Percentiles rank a stretch among this genome's conserved stretches.
Evolutionary conservation across 2,329 filamentous ascomycete genomes (phyloP).

Genomic region (Pseudophaeomoniella oleicola): DNA sequence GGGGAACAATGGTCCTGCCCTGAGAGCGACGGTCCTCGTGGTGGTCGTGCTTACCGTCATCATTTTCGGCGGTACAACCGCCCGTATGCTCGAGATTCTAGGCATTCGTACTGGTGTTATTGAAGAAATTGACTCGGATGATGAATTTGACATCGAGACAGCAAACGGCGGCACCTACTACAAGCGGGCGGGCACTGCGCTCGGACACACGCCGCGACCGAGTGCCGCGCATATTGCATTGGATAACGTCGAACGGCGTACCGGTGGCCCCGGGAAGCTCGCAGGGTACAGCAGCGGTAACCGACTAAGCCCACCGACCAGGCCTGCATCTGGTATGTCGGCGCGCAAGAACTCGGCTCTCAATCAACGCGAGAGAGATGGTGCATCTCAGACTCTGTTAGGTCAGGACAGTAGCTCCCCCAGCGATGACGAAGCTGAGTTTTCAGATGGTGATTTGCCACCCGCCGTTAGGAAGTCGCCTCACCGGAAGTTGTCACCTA

Average conservation of each 20-base stretch:
- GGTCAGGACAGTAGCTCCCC: slow-evolving; percentile 29
- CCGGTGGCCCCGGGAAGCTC: slow-evolving; percentile 15
- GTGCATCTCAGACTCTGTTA: slow-evolving; percentile 38
- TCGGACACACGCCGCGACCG: slow-evolving; percentile 61
- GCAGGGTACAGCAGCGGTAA: slow-evolving; percentile 45
- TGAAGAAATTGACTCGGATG: slow-evolving; percentile 92
- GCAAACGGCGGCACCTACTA: slow-evolving; percentile 60
- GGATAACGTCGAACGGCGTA: slow-evolving; percentile 29
- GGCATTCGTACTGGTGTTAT: slow-evolving; percentile 94
- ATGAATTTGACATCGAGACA: slow-evolving; percentile 92
- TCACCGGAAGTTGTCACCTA: slow-evolving; percentile 18
- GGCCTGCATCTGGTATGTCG: slow-evolving; percentile 17
- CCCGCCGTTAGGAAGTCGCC: slow-evolving; percentile 37
- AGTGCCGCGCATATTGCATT: slow-evolving; percentile 44
- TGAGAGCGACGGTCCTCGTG: slow-evolving; percentile 90
- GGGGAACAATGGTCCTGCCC: slow-evolving; percentile 64
- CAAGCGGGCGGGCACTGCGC: slow-evolving; percentile 61
- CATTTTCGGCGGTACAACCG: slow-evolving; percentile 94
- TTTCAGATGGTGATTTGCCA: slow-evolving; percentile 44
- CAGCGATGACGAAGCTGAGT: slow-evolving; percentile 33
- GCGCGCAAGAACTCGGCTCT: slow-evolving; percentile 37
- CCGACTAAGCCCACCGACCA: slow-evolving; percentile 32
- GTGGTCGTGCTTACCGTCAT: slow-evolving; percentile 97
- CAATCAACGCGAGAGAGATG: slow-evolving; percentile 28
- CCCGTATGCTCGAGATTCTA: slow-evolving; percentile 92